A percentile compares a stretch with the other conserved stretches of the same genome.
phyloP scores from a whole-genome alignment of 805 yeast genomes.

The Yarrowia keelungensis region DNA sequence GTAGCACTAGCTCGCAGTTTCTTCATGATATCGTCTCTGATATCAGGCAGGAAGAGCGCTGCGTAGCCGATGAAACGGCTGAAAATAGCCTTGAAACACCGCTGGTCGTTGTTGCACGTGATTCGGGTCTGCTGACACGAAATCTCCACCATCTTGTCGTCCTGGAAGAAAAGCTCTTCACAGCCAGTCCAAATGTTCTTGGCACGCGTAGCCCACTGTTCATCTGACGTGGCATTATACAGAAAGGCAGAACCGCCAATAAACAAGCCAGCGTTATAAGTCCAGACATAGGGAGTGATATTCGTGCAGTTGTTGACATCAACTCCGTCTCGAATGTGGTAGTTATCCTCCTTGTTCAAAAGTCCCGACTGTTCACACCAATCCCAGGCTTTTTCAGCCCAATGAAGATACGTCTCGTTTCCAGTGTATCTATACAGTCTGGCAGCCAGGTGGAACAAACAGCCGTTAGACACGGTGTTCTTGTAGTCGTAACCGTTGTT shows the following conservation, averaged over 20 bases:
- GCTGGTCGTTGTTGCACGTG: constrained; percentile 72
- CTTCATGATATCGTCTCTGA: constrained; percentile 56
- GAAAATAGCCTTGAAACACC: constrained; percentile 75
- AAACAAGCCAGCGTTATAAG: constrained; percentile 75
- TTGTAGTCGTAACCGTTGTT: constrained; percentile 87
- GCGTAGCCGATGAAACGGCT: constrained; percentile 70
- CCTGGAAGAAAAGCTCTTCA: constrained; percentile 59
- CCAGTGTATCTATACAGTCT: constrained; percentile 79
- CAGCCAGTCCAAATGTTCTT: constrained; percentile 54
- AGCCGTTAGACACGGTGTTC: constrained; percentile 84
- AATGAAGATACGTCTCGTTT: constrained; percentile 73
- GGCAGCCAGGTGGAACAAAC: constrained; percentile 80
- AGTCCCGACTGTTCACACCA: constrained; percentile 66
- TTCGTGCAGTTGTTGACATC: constrained; percentile 59
- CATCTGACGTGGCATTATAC: constrained; percentile 66
- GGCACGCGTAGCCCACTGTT: constrained; percentile 64
- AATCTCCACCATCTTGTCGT: constrained; percentile 67
- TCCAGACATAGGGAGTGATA: constrained; percentile 67
- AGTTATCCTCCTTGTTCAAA: constrained; percentile 52
- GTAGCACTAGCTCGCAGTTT: constrained; percentile 60
- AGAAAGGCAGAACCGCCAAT: constrained; percentile 73
- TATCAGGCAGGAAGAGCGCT: constrained; percentile 64
- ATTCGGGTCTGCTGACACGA: constrained; percentile 66
- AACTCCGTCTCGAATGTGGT: constrained; percentile 73
- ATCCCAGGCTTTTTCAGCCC: constrained; percentile 73